Base-by-base conservation (phyloP, 768 basidiomycete genomes). In the Exsudoporus frostii region DNA sequence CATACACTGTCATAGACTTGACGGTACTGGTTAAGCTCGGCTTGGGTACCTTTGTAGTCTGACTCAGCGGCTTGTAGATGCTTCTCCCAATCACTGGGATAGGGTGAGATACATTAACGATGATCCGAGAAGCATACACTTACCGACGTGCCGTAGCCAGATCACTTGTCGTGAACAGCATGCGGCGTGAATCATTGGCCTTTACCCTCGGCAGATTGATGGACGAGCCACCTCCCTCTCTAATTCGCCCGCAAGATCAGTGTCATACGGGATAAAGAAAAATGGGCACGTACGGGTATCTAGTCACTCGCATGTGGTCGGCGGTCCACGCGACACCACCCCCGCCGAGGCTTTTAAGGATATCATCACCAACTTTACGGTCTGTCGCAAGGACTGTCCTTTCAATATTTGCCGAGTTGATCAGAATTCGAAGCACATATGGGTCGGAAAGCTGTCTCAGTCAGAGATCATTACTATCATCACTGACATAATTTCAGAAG, bases 351-450 rank as follows among this genome's bases (percentile, higher is more conserved):
- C 64, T 50, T 50, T 63, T 58, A 37, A 88, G 71, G 24, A 79
- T 69, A 1, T 73, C 57, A 54, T 93, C 83, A 1, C 82, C 94
- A 34, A 85, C 80, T 0, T 63, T 65, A 71, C 92, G 90, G 9
- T 73, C 81, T 3, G 61, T 64, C 0, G 88, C 83, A 20, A 98
- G 76, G 9, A 92, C 69, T 3, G 77, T 80, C 15, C 78, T 74
- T 68, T 99, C 97, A 45, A 97, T 90, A 41, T 67, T 72, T 20
- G 73, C 71, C 46, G 78, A 74, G 67, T 93, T 92, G 70, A 98
- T 86, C 41, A 99, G 67, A 32, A 94, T 77, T 46, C 93, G 90
- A 27, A 84, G 73, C 2, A 95, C 88, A 54, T 83, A 84, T 33
- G 79, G 79, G 58, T 96, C 76, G 14, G 80, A 76, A 55, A 96